These are phyloP conservation scores for Rhynchospora pubera DNA, from an alignment of 176 grass and related monocot genomes.

Conservation along the genomic window DNA sequence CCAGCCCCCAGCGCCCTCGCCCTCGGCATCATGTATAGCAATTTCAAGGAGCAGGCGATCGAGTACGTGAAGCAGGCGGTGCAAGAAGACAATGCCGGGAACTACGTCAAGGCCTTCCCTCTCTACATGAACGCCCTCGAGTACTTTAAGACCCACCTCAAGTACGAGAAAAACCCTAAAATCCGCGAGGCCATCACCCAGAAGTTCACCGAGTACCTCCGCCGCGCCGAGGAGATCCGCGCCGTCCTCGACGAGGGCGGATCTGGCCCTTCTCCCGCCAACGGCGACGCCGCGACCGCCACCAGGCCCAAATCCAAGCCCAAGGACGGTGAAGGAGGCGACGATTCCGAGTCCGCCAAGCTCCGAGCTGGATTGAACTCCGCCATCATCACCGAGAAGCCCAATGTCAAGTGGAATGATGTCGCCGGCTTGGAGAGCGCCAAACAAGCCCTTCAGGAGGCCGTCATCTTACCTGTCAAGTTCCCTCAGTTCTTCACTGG, in stretches of 20 bases:
- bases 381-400: slow-evolving; percentile 92
- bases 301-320: slow-evolving; percentile 90
- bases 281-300: slow-evolving; percentile 74
- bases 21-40: slow-evolving; percentile 66
- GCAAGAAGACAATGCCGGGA: slow-evolving; percentile 95
- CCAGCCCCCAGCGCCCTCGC: neutral
- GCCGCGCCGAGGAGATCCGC: slow-evolving; percentile 97
- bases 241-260: slow-evolving; percentile 89
- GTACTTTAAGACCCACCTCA: slow-evolving; percentile 98
- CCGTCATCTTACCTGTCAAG: slow-evolving; percentile 94
- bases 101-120: slow-evolving; percentile 95
- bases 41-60: slow-evolving; percentile 99
- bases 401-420: slow-evolving; percentile 98
- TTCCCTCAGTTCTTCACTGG: slow-evolving; percentile 99
- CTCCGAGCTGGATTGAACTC: slow-evolving; percentile 76
- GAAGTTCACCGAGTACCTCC: slow-evolving; percentile 98
- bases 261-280: slow-evolving; percentile 20
- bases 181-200: slow-evolving; percentile 95
- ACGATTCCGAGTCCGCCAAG: slow-evolving; percentile 88
- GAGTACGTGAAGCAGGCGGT: slow-evolving; percentile 96
- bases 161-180: slow-evolving; percentile 99
- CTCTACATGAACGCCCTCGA: slow-evolving; percentile 99
- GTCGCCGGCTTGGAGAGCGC: slow-evolving; percentile 87
- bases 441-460: slow-evolving; percentile 96
- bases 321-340: slow-evolving; percentile 70